Percentiles rank a stretch among this genome's conserved stretches.
Evolutionary conservation across 1,139 yeast species (phyloP).

Genomic region (Saccharomyces hybrid): DNA sequence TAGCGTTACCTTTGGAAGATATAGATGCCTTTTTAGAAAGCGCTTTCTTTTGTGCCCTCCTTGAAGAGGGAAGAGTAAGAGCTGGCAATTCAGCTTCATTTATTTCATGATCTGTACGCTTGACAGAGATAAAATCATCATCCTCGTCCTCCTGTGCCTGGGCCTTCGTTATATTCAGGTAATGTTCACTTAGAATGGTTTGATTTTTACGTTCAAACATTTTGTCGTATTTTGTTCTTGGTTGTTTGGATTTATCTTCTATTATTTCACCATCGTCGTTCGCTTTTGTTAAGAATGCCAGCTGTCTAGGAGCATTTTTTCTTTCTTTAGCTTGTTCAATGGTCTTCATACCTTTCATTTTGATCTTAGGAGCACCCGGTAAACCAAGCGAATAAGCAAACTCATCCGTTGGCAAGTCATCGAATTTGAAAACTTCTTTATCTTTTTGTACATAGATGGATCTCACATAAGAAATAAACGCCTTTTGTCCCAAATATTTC

Average conservation of each 20-base stretch:
- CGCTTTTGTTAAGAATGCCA: constrained; percentile 49
- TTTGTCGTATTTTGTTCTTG: constrained; percentile 84
- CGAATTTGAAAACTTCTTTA: constrained; percentile 73
- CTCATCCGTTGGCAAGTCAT: constrained; percentile 69
- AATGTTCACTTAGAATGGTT: constrained; percentile 84
- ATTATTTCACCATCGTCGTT: constrained; percentile 60
- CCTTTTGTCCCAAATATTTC: constrained; percentile 91
- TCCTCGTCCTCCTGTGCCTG: constrained; percentile 42
- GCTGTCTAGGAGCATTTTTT: constrained; percentile 74
- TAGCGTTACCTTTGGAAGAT: constrained; percentile 59
- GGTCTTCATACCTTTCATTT: constrained; percentile 48
- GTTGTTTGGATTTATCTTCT: constrained; percentile 39
- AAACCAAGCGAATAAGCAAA: constrained; percentile 85
- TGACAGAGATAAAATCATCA: constrained; percentile 77
- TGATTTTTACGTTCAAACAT: constrained; percentile 96
- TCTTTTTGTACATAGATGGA: constrained; percentile 84
- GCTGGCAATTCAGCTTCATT: constrained; percentile 61
- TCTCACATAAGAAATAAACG: constrained; percentile 82
- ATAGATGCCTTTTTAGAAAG: constrained; percentile 76
- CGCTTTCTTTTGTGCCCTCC: constrained; percentile 82
- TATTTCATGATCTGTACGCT: constrained; percentile 66
- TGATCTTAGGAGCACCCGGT: constrained; percentile 93
- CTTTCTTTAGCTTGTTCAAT: constrained; percentile 51
- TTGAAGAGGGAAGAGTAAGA: constrained; percentile 58
- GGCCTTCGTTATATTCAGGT: constrained; percentile 55